Conservation (phyloP, 2,329 filamentous ascomycete genomes). For the Pestalotiopsis sp. region DNA sequence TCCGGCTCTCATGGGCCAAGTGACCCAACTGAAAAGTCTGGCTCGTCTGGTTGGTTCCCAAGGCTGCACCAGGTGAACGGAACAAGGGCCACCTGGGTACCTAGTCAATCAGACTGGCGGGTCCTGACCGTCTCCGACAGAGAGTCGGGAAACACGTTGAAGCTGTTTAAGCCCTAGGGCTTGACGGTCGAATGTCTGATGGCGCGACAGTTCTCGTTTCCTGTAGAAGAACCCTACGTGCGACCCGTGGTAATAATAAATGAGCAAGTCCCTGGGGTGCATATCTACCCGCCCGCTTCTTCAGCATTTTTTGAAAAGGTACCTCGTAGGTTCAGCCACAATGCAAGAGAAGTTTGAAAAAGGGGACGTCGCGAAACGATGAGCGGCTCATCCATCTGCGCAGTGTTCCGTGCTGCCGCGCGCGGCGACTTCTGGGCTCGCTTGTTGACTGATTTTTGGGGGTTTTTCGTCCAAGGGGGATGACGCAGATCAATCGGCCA, state of each 20-base stretch:
- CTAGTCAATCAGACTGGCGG: neutral
- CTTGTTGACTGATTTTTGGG: neutral
- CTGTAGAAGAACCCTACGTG: neutral
- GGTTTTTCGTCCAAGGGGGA: neutral
- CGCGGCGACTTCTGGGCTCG: too few species aligned
- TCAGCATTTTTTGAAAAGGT: neutral
- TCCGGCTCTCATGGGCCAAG: neutral
- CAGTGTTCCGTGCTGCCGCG: too few species aligned
- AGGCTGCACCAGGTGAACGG: neutral
- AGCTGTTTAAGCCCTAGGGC: conserved; percentile 6
- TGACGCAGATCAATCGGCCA: neutral
- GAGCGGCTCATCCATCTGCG: neutral
- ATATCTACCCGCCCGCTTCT: neutral
- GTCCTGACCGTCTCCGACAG: neutral
- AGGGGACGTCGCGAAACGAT: neutral
- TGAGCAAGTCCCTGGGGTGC: neutral
- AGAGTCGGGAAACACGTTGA: neutral
- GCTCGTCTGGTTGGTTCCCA: neutral
- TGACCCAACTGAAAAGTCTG: neutral
- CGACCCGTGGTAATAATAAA: neutral
- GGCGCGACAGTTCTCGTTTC: conserved; percentile 11
- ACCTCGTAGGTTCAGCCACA: neutral
- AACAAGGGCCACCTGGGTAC: neutral
- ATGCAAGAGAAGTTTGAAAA: neutral
- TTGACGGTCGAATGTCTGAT: conserved; percentile 5